These are phyloP conservation scores for Margaritispora aquatica DNA, from an alignment of 495 filamentous ascomycete species.

Conservation along the genomic window DNA sequence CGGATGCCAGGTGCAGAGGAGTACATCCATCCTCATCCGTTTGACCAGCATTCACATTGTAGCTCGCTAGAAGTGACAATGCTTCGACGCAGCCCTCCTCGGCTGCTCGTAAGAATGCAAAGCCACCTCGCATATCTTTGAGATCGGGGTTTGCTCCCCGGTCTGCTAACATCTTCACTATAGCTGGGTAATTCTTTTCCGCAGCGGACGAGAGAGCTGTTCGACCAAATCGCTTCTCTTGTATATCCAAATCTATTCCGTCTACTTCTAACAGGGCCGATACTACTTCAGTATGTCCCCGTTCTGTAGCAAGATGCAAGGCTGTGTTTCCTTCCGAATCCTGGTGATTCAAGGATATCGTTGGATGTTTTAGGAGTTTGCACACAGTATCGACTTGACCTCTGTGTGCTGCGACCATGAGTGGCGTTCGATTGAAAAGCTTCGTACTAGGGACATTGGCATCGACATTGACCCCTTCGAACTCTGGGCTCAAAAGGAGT, in stretches of 20 bases:
- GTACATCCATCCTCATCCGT: constrained; percentile 16
- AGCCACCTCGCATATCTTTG: constrained; percentile 3
- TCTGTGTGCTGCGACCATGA: constrained; percentile 14
- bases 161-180: not conserved
- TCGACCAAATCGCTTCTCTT: constrained; percentile 6
- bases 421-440: constrained; percentile 9
- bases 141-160: constrained; percentile 7
- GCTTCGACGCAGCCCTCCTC: constrained; percentile 11
- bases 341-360: constrained; percentile 9
- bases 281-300: constrained; percentile 6
- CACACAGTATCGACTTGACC: constrained; percentile 5
- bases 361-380: constrained; percentile 8
- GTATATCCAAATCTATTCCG: constrained; percentile 3
- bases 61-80: constrained; percentile 4
- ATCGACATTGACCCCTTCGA: not conserved
- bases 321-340: constrained; percentile 16
- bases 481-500: not conserved
- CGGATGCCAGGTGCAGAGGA: constrained; percentile 19
- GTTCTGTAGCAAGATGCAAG: constrained; percentile 9
- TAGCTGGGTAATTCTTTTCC: not conserved
- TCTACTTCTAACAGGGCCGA: constrained; percentile 10
- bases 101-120: constrained; percentile 10
- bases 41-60: constrained; percentile 2
- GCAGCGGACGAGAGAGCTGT: constrained; percentile 17
- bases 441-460: not conserved